These are phyloP conservation scores for Boletellus ananas DNA, from an alignment of 768 basidiomycete species.

Conservation along the genomic window DNA sequence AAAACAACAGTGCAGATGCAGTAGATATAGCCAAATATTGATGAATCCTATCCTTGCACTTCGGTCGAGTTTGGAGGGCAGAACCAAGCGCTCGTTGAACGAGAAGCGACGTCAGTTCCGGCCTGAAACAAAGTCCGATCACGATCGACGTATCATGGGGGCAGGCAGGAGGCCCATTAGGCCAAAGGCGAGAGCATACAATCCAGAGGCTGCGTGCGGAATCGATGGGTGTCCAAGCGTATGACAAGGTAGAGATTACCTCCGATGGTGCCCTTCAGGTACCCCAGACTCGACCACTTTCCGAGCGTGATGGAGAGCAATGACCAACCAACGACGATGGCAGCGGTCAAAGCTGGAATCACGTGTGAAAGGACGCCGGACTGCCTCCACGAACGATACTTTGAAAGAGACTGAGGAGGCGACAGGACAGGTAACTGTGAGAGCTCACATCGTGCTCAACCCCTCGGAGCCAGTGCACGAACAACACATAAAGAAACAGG, in stretches of 20 bases:
- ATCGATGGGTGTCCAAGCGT: background rate
- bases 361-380: slow-evolving; percentile 64
- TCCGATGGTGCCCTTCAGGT: slow-evolving; percentile 57
- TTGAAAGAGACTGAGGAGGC: slow-evolving; percentile 3
- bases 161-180: slow-evolving; percentile 68
- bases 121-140: slow-evolving; percentile 27
- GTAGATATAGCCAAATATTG: slow-evolving; percentile 12
- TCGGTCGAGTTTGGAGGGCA: background rate
- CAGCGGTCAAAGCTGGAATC: slow-evolving; percentile 66
- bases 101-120: background rate
- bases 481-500: slow-evolving; percentile 70
- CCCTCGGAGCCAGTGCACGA: slow-evolving; percentile 64
- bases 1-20: slow-evolving; percentile 11
- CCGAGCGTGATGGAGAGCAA: slow-evolving; percentile 58
- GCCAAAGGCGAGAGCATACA: slow-evolving; percentile 72
- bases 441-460: slow-evolving; percentile 64
- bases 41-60: slow-evolving; percentile 8
- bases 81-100: background rate
- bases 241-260: slow-evolving; percentile 35
- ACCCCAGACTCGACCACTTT: slow-evolving; percentile 65
- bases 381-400: slow-evolving; percentile 75
- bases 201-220: slow-evolving; percentile 51
- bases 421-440: background rate
- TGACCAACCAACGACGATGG: slow-evolving; percentile 70
- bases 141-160: slow-evolving; percentile 49